Conservation (phyloP, 2,329 filamentous ascomycete species). For the Phialocephala sp. region DNA sequence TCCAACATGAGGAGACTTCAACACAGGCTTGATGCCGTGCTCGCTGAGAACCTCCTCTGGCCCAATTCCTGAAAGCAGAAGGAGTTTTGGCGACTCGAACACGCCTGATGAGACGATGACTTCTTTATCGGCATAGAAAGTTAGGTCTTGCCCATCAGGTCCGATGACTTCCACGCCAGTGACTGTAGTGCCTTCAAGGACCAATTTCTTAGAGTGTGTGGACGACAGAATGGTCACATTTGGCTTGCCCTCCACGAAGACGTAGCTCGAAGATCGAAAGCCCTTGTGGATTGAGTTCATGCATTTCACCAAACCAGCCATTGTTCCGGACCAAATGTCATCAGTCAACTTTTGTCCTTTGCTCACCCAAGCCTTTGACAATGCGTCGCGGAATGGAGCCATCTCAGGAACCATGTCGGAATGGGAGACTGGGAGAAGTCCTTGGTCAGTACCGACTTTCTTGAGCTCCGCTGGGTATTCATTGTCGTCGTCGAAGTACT, state of each 20-base stretch:
- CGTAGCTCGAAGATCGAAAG: constrained; percentile 56
- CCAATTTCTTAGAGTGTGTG: constrained; percentile 56
- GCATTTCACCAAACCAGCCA: constrained; percentile 59
- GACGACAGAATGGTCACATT: constrained; percentile 59
- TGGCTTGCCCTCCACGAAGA: constrained; percentile 57
- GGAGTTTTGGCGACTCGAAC: constrained; percentile 51
- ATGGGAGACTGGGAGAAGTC: constrained; percentile 60
- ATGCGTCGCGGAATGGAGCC: constrained; percentile 54
- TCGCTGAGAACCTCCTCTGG: constrained; percentile 44
- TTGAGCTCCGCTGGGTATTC: constrained; percentile 52
- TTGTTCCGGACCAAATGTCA: constrained; percentile 61
- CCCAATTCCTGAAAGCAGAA: constrained; percentile 53
- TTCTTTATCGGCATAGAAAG: constrained; percentile 51
- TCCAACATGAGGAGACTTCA: constrained; percentile 65
- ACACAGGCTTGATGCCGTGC: constrained; percentile 55
- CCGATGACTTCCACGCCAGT: constrained; percentile 54
- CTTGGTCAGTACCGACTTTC: constrained; percentile 53
- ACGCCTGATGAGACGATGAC: constrained; percentile 54
- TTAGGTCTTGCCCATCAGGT: constrained; percentile 47
- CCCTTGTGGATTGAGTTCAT: constrained; percentile 63
- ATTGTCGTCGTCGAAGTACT: constrained; percentile 60
- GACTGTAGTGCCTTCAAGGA: constrained; percentile 54
- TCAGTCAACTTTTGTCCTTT: constrained; percentile 57
- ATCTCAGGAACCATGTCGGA: constrained; percentile 59
- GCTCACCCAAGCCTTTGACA: constrained; percentile 58